Percentiles rank a stretch among this genome's conserved stretches.
Conservation (phyloP, 2,329 filamentous ascomycete species). For the Aspergillus udagawae region DNA sequence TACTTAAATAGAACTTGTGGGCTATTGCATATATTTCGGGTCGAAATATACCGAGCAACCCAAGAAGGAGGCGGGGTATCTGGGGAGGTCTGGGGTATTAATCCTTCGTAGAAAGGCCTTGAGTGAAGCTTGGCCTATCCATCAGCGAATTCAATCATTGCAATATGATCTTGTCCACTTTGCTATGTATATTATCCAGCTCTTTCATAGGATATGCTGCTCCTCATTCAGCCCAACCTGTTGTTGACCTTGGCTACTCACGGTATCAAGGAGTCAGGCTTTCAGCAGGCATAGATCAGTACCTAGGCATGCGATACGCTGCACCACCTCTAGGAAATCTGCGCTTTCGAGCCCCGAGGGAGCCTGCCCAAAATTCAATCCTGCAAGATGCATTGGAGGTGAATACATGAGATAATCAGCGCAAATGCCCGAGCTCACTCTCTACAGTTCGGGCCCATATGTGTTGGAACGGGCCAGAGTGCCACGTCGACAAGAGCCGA, state of each 20-base stretch:
- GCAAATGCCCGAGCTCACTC: too few species aligned
- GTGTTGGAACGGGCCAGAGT: constrained; percentile 63
- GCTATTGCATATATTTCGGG: neutral
- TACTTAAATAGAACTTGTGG: neutral
- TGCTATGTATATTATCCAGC: too few species aligned
- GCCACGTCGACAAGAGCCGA: constrained; percentile 49
- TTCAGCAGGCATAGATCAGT: constrained; percentile 58
- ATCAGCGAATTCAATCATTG: neutral
- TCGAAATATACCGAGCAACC: neutral
- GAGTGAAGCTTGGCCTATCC: neutral
- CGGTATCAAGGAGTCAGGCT: constrained; percentile 56
- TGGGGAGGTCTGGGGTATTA: neutral
- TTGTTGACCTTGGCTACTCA: constrained; percentile 61
- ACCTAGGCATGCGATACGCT: constrained; percentile 69
- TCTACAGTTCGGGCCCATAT: constrained; percentile 41
- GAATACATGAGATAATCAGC: constrained; percentile 4
- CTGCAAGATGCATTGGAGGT: constrained; percentile 52
- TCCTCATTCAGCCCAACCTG: neutral
- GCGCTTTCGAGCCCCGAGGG: constrained; percentile 61
- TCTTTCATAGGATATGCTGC: too few species aligned
- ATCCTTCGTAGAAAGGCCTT: neutral
- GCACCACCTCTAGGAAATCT: constrained; percentile 59
- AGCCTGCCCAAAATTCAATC: constrained; percentile 43
- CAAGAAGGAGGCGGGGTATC: neutral
- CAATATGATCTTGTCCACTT: too few species aligned